phyloP scores from a whole-genome alignment of 306 rosid genomes.

The Hippophae gyantsensis region DNA sequence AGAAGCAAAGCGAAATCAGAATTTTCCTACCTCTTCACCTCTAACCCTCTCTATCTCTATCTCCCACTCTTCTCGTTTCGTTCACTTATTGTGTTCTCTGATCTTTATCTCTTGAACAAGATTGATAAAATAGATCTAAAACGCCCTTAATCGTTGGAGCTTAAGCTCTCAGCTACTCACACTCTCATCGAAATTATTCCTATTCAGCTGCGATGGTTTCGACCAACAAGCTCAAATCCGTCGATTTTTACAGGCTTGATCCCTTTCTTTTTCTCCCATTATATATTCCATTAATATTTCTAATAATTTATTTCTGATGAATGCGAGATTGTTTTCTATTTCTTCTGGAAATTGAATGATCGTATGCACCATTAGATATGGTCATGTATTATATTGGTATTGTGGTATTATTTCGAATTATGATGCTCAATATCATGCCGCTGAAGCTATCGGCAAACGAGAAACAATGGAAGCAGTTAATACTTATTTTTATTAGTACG shows the following conservation, averaged over 20 bases:
- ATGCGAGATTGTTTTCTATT: background rate
- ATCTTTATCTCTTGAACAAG: slow-evolving; percentile 7
- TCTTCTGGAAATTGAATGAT: background rate
- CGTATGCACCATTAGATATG: background rate
- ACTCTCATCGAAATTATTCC: slow-evolving; percentile 4
- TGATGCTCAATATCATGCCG: no score
- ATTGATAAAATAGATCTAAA: slow-evolving; percentile 22
- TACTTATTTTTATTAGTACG: no score
- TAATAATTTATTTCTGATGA: background rate
- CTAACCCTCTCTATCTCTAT: background rate
- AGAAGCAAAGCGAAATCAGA: background rate
- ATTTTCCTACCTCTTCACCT: no score
- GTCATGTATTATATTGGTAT: no score
- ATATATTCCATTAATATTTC: slow-evolving; percentile 4
- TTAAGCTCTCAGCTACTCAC: slow-evolving; percentile 18
- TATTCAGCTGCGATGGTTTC: slow-evolving; percentile 56
- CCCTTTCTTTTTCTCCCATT: slow-evolving; percentile 16
- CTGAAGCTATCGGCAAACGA: no score
- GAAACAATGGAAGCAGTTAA: no score
- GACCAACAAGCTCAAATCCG: slow-evolving; percentile 73
- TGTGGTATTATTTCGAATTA: no score
- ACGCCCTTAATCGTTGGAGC: slow-evolving; percentile 17
- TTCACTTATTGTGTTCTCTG: background rate
- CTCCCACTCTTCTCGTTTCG: background rate
- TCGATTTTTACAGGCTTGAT: slow-evolving; percentile 87